Evolutionary conservation across 768 basidiomycete genomes (phyloP).

Genomic region (Amanita thiersii): DNA sequence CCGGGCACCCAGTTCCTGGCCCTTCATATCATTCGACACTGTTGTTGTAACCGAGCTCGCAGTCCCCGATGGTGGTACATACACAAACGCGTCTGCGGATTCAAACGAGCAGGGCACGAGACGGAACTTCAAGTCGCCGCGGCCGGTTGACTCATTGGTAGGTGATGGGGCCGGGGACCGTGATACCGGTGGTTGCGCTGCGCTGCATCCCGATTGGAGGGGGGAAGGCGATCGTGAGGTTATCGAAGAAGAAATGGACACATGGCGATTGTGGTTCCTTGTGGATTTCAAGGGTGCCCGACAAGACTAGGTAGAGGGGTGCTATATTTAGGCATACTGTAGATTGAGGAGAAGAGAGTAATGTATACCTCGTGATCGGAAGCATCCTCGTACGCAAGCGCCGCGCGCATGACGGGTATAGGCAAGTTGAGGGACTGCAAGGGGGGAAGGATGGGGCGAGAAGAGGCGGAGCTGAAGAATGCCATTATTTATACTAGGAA

Average conservation of each 20-base stretch:
- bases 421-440: conserved; percentile 35
- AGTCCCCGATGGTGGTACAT: conserved; percentile 26
- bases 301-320: conserved; percentile 14
- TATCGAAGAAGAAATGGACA: conserved; percentile 29
- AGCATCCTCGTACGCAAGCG: conserved; percentile 9
- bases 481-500: conserved; percentile 10
- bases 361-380: conserved; percentile 13
- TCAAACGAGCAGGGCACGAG: conserved; percentile 45
- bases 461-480: conserved; percentile 13
- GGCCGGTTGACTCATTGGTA: conserved; percentile 10
- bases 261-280: conserved; percentile 19
- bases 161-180: conserved; percentile 14
- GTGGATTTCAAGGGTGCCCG: conserved; percentile 14
- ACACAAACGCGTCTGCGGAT: conserved; percentile 43
- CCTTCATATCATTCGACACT: conserved; percentile 15
- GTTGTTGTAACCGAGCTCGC: conserved; percentile 11
- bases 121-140: conserved; percentile 19
- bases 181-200: conserved; percentile 9
- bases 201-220: conserved; percentile 15
- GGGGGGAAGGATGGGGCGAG: conserved; percentile 46
- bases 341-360: neutral
- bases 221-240: conserved; percentile 32
- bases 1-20: conserved; percentile 10
- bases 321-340: conserved; percentile 3
- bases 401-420: conserved; percentile 7